Conservation (phyloP, 2,329 filamentous ascomycete species). For the Amauroascus niger region DNA sequence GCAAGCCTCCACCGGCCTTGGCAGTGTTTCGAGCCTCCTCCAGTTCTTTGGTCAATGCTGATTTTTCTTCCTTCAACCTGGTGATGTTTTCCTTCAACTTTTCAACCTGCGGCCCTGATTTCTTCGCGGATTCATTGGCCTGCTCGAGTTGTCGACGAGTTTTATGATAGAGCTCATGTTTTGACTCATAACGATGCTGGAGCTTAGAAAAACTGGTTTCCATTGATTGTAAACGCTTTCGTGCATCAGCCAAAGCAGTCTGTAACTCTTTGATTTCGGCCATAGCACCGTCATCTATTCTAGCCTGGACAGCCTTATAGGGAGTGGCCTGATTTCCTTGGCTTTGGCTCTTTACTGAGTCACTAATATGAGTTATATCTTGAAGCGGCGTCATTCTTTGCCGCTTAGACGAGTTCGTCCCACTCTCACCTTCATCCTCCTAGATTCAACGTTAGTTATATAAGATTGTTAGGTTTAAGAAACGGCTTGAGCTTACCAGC, state of each 20-base stretch:
- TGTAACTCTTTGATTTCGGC: constrained; percentile 27
- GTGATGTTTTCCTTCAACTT: constrained; percentile 29
- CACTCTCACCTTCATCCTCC: constrained; percentile 25
- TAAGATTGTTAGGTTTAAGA: too few species aligned
- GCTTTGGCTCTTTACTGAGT: constrained; percentile 26
- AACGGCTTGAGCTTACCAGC: constrained; percentile 17
- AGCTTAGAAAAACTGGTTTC: constrained; percentile 28
- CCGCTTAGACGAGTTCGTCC: constrained; percentile 29
- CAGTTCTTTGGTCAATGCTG: constrained; percentile 31
- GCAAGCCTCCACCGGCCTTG: constrained; percentile 32
- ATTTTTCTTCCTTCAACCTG: constrained; percentile 35
- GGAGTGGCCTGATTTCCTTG: constrained; percentile 19
- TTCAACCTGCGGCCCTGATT: constrained; percentile 27
- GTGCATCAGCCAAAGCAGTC: constrained; percentile 21
- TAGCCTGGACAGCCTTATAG: constrained; percentile 11
- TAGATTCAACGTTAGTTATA: constrained; percentile 9
- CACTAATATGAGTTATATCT: constrained; percentile 31
- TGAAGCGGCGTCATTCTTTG: constrained; percentile 30
- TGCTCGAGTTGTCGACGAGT: constrained; percentile 30
- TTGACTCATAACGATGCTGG: constrained; percentile 39
- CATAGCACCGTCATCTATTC: constrained; percentile 23
- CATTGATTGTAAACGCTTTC: constrained; percentile 26
- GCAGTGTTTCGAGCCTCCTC: constrained; percentile 32
- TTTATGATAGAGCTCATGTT: constrained; percentile 30
- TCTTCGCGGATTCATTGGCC: constrained; percentile 24